Evolutionary conservation across 2,329 filamentous ascomycete genomes (phyloP), one percentile per base, ranked within the genome.

Genomic region (Aureobasidium leucospermi): DNA sequence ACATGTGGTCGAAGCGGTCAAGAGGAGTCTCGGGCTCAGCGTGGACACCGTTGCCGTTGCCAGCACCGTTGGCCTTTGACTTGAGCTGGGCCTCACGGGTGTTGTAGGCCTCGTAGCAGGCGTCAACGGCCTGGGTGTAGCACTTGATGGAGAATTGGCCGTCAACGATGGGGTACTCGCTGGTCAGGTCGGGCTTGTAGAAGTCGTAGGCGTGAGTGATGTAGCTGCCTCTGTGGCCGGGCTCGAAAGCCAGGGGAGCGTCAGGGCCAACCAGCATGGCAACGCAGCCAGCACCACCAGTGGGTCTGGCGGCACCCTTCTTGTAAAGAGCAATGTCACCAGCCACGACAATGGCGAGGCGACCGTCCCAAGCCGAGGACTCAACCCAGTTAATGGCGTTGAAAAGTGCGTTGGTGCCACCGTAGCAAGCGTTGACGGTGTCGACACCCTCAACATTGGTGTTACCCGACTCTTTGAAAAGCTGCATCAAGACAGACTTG

Each of bases 291-390:
- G 76, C 78, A 65, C 78, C 78, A 64, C 78, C 78, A 48, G 78
- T 81, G 3, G 78, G 78, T 67, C 78, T 74, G 34, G 78, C 78
- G 58, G 76, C 76, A 63, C 78, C 78, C 75, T 80, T 79, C 71
- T 79, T 79, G 74, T 81, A 81, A 23, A 80, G 71, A 32, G 78
- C 78, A 68, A 81, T 81, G 67, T 81, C 78, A 62, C 78, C 78
- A 36, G 78, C 75, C 36, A 81, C 77, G 15, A 81, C 78, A 61
- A 81, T 73, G 16, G 78, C 78, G 63, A 80, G 73, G 60, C 78
- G 75, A 57, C 78, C 78, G 65, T 81, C 78, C 78, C 78, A 81
- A 7, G 72, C 76, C 2, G 78, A 80, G 10, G 78, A 80, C 68
- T 81, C 78, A 31, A 81, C 71, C 78, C 78, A 81, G 71, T 79